Base-by-base conservation (phyloP, 225 moss, liverwort and hornwort species). In the Physcomitrellopsis africana region DNA sequence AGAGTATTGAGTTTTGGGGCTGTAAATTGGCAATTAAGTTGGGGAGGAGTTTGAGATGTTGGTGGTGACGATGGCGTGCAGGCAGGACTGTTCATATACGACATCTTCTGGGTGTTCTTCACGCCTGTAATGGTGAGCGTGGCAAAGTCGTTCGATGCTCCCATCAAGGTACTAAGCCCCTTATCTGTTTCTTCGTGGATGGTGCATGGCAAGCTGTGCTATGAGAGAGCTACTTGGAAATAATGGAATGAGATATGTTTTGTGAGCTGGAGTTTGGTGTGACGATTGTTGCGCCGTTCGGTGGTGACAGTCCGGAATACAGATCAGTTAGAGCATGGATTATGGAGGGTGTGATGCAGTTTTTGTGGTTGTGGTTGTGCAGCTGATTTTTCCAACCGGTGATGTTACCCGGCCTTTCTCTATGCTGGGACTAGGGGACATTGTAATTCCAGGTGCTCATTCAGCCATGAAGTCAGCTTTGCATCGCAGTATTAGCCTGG, bases 61-160 rank as follows among this genome's bases (percentile, higher is more conserved):
- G 74, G 16, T 67, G 49, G 69, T 78, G 48, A 65, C 77, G 32
- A 37, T 37, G 32, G 32, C 1, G 26, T 72, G 70, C 89, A 96
- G 96, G 99, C 93, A 69, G 99, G 99, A 64, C 80, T 99, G 63
- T 99, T 99, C 77, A 82, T 99, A 69, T 99, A 99, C 78, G 99
- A 99, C 57, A 92, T 99, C 24, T 99, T 99, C 70, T 99, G 99
- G 99, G 99, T 99, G 72, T 99, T 99, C 80, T 99, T 92, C 82
- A 99, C 99, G 16, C 99, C 99, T 24, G 99, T 99, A 22, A 99
- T 99, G 99, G 99, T 99, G 79, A 99, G 95, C 81, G 99, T 99
- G 80, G 99, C 99, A n/a, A 99, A 99, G 86, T 99, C 99, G 58
- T 99, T 99, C 75, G 99, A 99, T 87, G 99, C 99, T 75, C 99